Evolutionary conservation across 306 rosid species (phyloP).

Genomic region (Castanospermum australe): DNA sequence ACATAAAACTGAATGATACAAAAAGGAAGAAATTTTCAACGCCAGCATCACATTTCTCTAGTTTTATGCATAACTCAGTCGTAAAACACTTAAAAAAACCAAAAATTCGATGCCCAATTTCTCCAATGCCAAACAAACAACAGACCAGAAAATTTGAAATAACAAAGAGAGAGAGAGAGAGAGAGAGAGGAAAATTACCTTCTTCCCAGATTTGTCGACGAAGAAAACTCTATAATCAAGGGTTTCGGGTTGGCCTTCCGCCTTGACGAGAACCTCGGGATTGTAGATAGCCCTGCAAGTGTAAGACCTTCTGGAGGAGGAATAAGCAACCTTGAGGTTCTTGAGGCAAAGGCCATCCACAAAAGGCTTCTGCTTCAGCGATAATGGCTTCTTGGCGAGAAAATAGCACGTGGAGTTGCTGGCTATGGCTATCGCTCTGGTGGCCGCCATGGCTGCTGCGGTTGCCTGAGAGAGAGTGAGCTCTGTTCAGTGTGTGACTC

Average conservation of each 20-base stretch:
- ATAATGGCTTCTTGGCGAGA: slow-evolving; percentile 37
- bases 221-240: slow-evolving; percentile 83
- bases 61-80: not conserved
- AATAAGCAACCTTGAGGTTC: slow-evolving; percentile 33
- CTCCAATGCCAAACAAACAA: not conserved
- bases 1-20: not conserved
- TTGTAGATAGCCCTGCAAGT: slow-evolving; percentile 75
- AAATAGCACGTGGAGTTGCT: slow-evolving; percentile 50
- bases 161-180: not conserved
- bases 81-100: not conserved
- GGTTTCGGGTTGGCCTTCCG: slow-evolving; percentile 78
- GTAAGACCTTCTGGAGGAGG: slow-evolving; percentile 38
- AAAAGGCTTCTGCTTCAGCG: slow-evolving; percentile 23
- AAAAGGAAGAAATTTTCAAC: slow-evolving; percentile 14
- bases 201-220: slow-evolving; percentile 66
- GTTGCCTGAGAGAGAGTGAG: not conserved
- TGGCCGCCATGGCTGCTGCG: slow-evolving; percentile 65
- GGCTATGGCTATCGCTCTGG: slow-evolving; percentile 62
- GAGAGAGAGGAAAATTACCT: slow-evolving; percentile 35
- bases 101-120: not conserved
- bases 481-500: not conserved
- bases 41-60: slow-evolving; percentile 8
- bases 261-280: slow-evolving; percentile 65
- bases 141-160: not conserved
- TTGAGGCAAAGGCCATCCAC: slow-evolving; percentile 23